Conservation (phyloP, 768 basidiomycete species). For the Hygrocybe coccinea region DNA sequence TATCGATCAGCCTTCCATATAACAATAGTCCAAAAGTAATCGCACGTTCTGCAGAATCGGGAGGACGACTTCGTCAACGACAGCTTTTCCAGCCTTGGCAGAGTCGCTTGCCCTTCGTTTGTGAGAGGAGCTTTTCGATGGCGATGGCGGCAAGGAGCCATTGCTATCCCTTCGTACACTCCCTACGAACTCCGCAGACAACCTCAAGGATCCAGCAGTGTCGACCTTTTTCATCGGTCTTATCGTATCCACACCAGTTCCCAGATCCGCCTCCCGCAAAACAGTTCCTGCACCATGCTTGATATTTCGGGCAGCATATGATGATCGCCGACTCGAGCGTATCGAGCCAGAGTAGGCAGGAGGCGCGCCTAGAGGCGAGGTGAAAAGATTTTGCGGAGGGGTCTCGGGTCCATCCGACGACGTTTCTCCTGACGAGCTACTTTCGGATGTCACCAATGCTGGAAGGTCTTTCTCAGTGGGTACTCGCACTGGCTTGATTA, state of each 20-base stretch:
- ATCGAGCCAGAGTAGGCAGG: conserved; percentile 73
- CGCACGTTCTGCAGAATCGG: conserved; percentile 73
- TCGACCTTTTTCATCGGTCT: conserved; percentile 92
- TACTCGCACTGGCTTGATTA: conserved; percentile 48
- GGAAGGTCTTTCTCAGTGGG: conserved; percentile 40
- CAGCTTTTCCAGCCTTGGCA: conserved; percentile 56
- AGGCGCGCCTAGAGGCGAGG: conserved; percentile 47
- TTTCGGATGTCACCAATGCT: conserved; percentile 30
- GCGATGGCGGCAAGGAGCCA: conserved; percentile 45
- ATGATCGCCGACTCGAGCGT: conserved; percentile 60
- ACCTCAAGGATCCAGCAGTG: conserved; percentile 63
- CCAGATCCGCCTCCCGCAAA: conserved; percentile 77
- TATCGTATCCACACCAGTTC: conserved; percentile 84
- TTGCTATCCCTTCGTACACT: conserved; percentile 57
- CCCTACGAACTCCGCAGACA: conserved; percentile 80
- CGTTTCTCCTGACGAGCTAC: conserved; percentile 40
- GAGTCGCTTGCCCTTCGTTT: conserved; percentile 52
- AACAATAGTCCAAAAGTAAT: not conserved
- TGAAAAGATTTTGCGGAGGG: conserved; percentile 26
- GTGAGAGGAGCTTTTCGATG: conserved; percentile 34
- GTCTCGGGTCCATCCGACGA: conserved; percentile 37
- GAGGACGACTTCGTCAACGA: conserved; percentile 82
- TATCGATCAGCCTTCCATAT: not conserved
- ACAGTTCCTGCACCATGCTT: conserved; percentile 64
- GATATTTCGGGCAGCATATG: conserved; percentile 71